Conservation (phyloP, 805 yeast species). For the Suhomyces emberorum region DNA sequence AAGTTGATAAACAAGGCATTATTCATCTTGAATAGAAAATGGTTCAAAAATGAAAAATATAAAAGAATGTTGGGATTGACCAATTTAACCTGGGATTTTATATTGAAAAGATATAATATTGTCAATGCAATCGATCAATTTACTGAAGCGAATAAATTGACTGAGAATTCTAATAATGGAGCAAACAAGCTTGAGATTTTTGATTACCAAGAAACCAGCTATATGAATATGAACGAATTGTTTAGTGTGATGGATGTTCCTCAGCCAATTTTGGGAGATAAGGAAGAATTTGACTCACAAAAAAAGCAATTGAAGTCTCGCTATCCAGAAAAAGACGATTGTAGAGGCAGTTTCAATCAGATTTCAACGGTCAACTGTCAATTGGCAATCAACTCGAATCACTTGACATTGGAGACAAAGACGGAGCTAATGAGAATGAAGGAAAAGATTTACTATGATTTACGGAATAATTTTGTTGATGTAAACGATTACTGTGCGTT, state of each 20-base stretch:
- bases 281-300: not conserved
- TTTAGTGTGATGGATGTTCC: slow-evolving; percentile 44
- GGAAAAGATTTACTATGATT: slow-evolving; percentile 39
- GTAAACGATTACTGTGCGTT: slow-evolving; percentile 44
- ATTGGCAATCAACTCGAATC: slow-evolving; percentile 5
- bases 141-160: slow-evolving; percentile 14
- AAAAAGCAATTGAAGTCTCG: not conserved
- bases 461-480: slow-evolving; percentile 42
- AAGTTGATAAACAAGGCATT: slow-evolving; percentile 41
- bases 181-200: slow-evolving; percentile 28
- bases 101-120: slow-evolving; percentile 34
- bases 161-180: not conserved
- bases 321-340: not conserved
- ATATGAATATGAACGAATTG: slow-evolving; percentile 38
- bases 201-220: slow-evolving; percentile 40
- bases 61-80: slow-evolving; percentile 44
- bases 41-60: slow-evolving; percentile 46
- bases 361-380: slow-evolving; percentile 3
- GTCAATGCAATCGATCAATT: slow-evolving; percentile 26
- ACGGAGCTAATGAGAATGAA: slow-evolving; percentile 32
- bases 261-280: slow-evolving; percentile 25
- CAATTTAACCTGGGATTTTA: slow-evolving; percentile 41
- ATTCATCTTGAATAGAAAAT: slow-evolving; percentile 40
- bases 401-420: slow-evolving; percentile 12
- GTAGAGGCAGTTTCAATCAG: not conserved